Conservation (phyloP, 2,329 filamentous ascomycete species). For the Ophiostoma sp. region DNA sequence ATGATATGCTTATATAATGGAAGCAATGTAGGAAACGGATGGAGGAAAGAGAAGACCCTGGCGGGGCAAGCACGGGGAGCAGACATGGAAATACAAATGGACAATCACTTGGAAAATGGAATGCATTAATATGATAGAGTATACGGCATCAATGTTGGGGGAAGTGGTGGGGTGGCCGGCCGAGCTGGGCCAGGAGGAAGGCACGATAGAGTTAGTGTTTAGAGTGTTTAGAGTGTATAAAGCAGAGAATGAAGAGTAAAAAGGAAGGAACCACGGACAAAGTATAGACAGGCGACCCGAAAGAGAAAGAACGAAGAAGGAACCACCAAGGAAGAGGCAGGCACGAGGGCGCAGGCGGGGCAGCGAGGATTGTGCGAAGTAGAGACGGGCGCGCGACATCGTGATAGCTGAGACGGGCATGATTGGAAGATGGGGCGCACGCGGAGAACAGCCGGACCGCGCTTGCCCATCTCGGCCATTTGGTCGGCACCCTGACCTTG, state of each 20-base stretch:
- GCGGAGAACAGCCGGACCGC: conserved; percentile 9
- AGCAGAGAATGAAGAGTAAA: background rate
- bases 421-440: conserved; percentile 25
- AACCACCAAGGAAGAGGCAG: background rate
- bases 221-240: background rate
- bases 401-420: conserved; percentile 24
- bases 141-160: background rate
- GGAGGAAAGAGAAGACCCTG: conserved; percentile 15
- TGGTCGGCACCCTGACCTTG: conserved; percentile 2
- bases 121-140: background rate
- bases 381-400: conserved; percentile 21
- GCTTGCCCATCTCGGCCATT: conserved; percentile 1
- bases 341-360: conserved; percentile 18
- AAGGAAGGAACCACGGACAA: background rate
- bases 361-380: conserved; percentile 17
- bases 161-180: conserved; percentile 8
- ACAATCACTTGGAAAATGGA: background rate
- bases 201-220: conserved; percentile 1
- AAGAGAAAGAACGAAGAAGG: conserved; percentile 5
- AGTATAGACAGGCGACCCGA: background rate
- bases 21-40: background rate
- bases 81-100: conserved; percentile 18
- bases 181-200: background rate
- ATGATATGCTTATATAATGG: background rate
- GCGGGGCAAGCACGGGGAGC: conserved; percentile 18